A percentile compares a stretch with the other conserved stretches of the same genome.
Evolutionary conservation across 345 rosid species (phyloP).

Genomic region (Citrus unshiu): DNA sequence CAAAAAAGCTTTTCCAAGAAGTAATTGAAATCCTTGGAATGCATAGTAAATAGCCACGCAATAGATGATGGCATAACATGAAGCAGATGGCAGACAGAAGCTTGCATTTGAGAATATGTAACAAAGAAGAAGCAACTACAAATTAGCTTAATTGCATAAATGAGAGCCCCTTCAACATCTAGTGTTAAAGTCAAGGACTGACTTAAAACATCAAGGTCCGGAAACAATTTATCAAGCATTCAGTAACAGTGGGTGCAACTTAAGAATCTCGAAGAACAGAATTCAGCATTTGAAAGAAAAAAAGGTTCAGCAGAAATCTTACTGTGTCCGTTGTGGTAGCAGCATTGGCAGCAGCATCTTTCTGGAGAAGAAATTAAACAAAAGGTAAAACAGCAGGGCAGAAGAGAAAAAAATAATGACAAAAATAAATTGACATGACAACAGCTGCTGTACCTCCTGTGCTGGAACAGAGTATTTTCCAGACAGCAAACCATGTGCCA

Average conservation of each 20-base stretch:
- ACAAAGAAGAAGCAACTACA: background rate
- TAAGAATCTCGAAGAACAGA: background rate
- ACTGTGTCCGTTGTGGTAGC: slow-evolving; percentile 35
- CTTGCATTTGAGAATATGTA: background rate
- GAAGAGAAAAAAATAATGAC: background rate
- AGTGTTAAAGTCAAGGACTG: background rate
- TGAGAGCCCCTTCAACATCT: background rate
- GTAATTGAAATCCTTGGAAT: background rate
- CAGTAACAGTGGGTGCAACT: background rate
- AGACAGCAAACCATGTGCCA: slow-evolving; percentile 92
- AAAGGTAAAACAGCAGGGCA: background rate
- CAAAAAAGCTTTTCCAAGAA: background rate
- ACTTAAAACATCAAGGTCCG: background rate
- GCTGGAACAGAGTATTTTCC: slow-evolving; percentile 89
- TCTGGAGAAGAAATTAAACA: slow-evolving; percentile 36
- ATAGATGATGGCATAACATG: background rate
- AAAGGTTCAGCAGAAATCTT: slow-evolving; percentile 28
- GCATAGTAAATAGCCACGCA: background rate
- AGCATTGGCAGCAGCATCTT: slow-evolving; percentile 35
- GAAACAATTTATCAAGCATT: background rate
- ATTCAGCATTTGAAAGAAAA: background rate
- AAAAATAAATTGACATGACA: slow-evolving; percentile 8
- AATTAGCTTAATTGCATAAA: background rate
- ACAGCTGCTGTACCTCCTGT: slow-evolving; percentile 45
- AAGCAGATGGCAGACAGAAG: background rate